Evolutionary conservation across 441 rosid species (phyloP).

Genomic region (Viola pubescens): DNA sequence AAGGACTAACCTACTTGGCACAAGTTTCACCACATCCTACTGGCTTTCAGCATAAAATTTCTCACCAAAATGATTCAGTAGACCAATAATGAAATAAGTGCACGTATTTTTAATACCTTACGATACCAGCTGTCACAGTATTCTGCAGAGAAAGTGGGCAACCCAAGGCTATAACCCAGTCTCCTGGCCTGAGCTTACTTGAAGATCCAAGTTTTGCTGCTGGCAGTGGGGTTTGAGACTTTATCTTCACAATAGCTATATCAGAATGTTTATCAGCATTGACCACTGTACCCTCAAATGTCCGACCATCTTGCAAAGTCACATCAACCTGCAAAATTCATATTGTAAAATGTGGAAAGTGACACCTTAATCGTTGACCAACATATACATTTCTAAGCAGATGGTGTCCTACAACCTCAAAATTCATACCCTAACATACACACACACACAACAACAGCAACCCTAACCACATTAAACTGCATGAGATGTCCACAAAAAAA

Average conservation of each 20-base stretch:
- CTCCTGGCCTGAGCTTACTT: slow-evolving; percentile 81
- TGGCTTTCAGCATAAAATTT: no score
- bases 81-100: not conserved
- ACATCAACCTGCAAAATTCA: slow-evolving; percentile 56
- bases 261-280: slow-evolving; percentile 82
- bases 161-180: slow-evolving; percentile 89
- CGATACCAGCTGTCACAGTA: slow-evolving; percentile 83
- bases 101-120: slow-evolving; percentile 42
- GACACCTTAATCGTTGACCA: not conserved
- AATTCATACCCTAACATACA: no score
- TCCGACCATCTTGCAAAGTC: slow-evolving; percentile 87
- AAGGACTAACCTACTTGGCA: not conserved
- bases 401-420: no score
- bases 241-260: slow-evolving; percentile 79
- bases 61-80: not conserved
- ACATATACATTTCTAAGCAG: not conserved
- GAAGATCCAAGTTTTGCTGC: slow-evolving; percentile 78
- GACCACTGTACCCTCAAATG: slow-evolving; percentile 65
- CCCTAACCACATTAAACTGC: not conserved
- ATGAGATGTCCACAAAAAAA: not conserved
- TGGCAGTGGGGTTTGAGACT: slow-evolving; percentile 68
- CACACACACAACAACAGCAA: no score
- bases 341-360: not conserved
- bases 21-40: no score
- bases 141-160: slow-evolving; percentile 87